A percentile compares a stretch with the other conserved stretches of the same genome.
Evolutionary conservation across 257 asterid genomes (phyloP).

Genomic region (Galeopsis tetrahit): DNA sequence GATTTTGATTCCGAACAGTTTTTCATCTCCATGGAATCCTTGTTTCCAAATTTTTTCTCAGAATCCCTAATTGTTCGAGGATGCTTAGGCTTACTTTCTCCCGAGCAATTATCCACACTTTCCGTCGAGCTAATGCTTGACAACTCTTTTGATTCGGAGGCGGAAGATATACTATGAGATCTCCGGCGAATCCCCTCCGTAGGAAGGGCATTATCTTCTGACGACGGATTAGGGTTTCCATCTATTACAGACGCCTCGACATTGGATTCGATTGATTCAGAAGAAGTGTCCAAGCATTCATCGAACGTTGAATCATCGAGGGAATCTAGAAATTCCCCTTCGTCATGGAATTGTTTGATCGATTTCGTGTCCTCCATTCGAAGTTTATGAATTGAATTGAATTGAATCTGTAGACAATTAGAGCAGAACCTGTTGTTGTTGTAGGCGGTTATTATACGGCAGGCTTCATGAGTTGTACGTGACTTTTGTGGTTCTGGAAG

Average conservation of each 20-base stretch:
- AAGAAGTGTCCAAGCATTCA: conserved; percentile 49
- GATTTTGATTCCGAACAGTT: conserved; percentile 33
- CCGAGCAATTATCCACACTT: conserved; percentile 38
- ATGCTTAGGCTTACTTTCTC: conserved; percentile 33
- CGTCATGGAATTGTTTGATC: conserved; percentile 33
- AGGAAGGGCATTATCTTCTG: conserved; percentile 35
- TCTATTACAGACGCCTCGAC: conserved; percentile 34
- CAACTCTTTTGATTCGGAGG: conserved; percentile 33
- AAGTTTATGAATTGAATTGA: conserved; percentile 26
- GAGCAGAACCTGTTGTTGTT: neutral
- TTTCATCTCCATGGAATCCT: conserved; percentile 15
- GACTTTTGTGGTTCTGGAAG: conserved; percentile 7
- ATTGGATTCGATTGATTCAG: conserved; percentile 37
- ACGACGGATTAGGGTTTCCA: conserved; percentile 27
- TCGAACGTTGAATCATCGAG: conserved; percentile 55
- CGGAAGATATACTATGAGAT: conserved; percentile 29
- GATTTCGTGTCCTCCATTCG: conserved; percentile 47
- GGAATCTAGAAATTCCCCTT: conserved; percentile 56
- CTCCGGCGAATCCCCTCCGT: conserved; percentile 50
- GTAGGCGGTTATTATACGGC: conserved; percentile 11
- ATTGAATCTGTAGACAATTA: neutral
- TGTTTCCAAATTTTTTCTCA: conserved; percentile 37
- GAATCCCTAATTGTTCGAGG: conserved; percentile 38
- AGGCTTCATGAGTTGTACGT: conserved; percentile 34
- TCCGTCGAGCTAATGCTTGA: conserved; percentile 37